Conservation (phyloP, 2,329 filamentous ascomycete species). For the Arthrinium puccinioides region DNA sequence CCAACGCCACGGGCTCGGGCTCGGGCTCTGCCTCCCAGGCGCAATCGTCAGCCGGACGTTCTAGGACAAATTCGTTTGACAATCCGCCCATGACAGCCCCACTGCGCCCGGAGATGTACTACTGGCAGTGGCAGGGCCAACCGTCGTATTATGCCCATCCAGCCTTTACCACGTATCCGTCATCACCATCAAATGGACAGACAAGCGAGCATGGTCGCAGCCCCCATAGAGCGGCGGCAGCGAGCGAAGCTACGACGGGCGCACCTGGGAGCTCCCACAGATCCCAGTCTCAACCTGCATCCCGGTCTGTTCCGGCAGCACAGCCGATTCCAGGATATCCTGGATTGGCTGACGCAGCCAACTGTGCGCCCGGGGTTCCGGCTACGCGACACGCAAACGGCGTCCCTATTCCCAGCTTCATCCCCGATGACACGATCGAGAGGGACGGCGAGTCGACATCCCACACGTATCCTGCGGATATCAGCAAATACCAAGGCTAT, state of each 20-base stretch:
- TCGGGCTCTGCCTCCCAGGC: no score
- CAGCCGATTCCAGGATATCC: conserved; percentile 22
- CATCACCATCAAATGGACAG: conserved; percentile 42
- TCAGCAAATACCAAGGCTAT: conserved; percentile 32
- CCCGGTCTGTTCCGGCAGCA: conserved; percentile 31
- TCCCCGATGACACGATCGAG: conserved; percentile 42
- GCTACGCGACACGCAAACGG: conserved; percentile 37
- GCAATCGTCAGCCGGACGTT: conserved; percentile 37
- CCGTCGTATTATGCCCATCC: conserved; percentile 38
- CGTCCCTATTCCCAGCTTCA: conserved; percentile 46
- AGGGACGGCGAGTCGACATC: conserved; percentile 33
- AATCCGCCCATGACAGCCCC: conserved; percentile 53
- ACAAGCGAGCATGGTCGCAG: conserved; percentile 49
- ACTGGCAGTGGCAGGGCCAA: conserved; percentile 32
- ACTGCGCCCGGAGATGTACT: conserved; percentile 48
- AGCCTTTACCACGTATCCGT: conserved; percentile 46
- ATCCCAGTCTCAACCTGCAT: conserved; percentile 61
- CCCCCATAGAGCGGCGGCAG: conserved; percentile 44
- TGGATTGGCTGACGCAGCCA: conserved; percentile 25
- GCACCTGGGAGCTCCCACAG: conserved; percentile 48
- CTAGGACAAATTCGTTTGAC: conserved; percentile 57
- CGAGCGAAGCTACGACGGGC: conserved; percentile 39
- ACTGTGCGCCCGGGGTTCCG: conserved; percentile 26
- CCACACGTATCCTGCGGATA: conserved; percentile 6
- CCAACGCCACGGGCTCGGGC: no score